Evolutionary conservation across 1,284 basidiomycete genomes (phyloP).

Genomic region (Moesziomyces globuligerus): DNA sequence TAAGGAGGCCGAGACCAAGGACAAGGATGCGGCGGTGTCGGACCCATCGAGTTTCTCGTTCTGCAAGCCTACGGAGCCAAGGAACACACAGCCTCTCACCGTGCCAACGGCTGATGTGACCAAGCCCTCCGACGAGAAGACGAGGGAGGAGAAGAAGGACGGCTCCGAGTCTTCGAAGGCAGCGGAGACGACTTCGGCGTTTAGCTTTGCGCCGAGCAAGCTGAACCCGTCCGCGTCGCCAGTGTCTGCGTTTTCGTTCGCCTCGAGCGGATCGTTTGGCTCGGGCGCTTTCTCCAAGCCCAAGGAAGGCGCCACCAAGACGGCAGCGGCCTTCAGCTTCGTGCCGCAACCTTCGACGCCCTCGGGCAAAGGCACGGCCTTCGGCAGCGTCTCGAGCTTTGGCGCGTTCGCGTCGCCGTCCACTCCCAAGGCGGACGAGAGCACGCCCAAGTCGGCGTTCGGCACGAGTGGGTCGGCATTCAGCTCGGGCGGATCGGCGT

Average conservation of each 20-base stretch:
- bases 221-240: slow-evolving; percentile 14
- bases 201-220: slow-evolving; percentile 36
- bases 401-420: slow-evolving; percentile 6
- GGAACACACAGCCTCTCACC: slow-evolving; percentile 25
- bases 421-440: slow-evolving; percentile 1
- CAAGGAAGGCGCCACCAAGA: slow-evolving; percentile 1
- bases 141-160: slow-evolving; percentile 1
- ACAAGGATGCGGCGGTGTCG: slow-evolving; percentile 6
- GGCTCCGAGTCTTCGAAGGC: not conserved
- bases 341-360: slow-evolving; percentile 11
- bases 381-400: slow-evolving; percentile 14
- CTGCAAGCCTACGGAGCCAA: slow-evolving; percentile 33
- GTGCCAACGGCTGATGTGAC: slow-evolving; percentile 4
- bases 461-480: slow-evolving; percentile 15
- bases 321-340: slow-evolving; percentile 29
- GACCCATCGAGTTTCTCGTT: slow-evolving; percentile 24
- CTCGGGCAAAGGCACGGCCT: slow-evolving; percentile 2
- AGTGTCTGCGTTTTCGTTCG: slow-evolving; percentile 30
- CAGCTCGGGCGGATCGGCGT: slow-evolving; percentile 11
- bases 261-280: slow-evolving; percentile 18
- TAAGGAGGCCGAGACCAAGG: not conserved
- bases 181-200: slow-evolving; percentile 12
- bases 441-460: slow-evolving; percentile 17
- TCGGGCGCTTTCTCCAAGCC: slow-evolving; percentile 35
- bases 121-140: slow-evolving; percentile 1